Evolutionary conservation across 257 asterid species (phyloP).

Genomic region (Mentha longifolia): DNA sequence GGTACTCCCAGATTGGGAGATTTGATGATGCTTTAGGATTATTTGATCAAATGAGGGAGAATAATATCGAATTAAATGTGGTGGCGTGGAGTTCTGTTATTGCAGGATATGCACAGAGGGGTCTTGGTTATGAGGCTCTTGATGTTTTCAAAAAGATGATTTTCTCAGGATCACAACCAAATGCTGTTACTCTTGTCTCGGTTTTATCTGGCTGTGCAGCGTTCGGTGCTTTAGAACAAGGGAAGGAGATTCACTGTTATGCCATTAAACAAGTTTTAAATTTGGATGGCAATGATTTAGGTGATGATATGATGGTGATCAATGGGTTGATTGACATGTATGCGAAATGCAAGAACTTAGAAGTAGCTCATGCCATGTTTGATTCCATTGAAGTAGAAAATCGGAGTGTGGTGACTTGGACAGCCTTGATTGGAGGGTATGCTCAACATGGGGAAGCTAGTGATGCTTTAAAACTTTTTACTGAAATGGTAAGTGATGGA

Average conservation of each 20-base stretch:
- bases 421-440: slow-evolving; percentile 85
- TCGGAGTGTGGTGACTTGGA: slow-evolving; percentile 91
- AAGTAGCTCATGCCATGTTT: slow-evolving; percentile 59
- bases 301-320: slow-evolving; percentile 83
- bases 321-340: slow-evolving; percentile 87
- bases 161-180: slow-evolving; percentile 58
- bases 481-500: slow-evolving; percentile 57
- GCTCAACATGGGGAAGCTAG: slow-evolving; percentile 88
- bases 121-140: slow-evolving; percentile 74
- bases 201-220: slow-evolving; percentile 87
- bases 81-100: slow-evolving; percentile 95
- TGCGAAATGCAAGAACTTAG: slow-evolving; percentile 67
- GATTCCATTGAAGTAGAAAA: slow-evolving; percentile 49
- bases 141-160: slow-evolving; percentile 76
- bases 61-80: slow-evolving; percentile 64
- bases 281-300: slow-evolving; percentile 52
- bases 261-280: slow-evolving; percentile 49
- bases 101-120: slow-evolving; percentile 90
- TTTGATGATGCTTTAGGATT: slow-evolving; percentile 65
- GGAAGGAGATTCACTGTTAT: slow-evolving; percentile 76
- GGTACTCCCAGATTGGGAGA: slow-evolving; percentile 80
- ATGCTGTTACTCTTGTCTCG: slow-evolving; percentile 77
- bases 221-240: slow-evolving; percentile 60
- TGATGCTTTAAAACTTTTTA: slow-evolving; percentile 68
- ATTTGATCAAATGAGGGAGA: slow-evolving; percentile 69